Evolutionary conservation across 192 early-diverging fungal species (phyloP).

Genomic region (Coemansia sp.): DNA sequence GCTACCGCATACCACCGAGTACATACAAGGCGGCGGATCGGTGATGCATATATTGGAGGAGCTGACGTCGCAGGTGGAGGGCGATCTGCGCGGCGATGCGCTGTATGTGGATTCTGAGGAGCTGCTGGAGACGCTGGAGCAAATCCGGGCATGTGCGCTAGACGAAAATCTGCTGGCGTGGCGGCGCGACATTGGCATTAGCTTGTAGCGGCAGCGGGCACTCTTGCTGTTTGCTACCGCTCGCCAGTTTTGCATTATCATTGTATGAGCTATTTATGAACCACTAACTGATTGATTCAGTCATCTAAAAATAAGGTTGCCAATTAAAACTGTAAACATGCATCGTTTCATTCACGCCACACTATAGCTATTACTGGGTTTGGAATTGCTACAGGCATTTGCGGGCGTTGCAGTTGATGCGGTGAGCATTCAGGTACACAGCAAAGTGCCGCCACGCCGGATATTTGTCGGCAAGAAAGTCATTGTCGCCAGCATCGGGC

Average conservation of each 20-base stretch:
- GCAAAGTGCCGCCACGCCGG: conserved; percentile 64
- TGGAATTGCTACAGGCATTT: conserved; percentile 52
- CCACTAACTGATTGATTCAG: no score
- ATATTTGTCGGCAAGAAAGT: conserved; percentile 35
- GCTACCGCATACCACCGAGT: conserved; percentile 16
- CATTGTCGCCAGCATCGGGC: conserved; percentile 11
- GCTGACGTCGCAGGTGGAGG: conserved; percentile 41
- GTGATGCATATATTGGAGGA: conserved; percentile 29
- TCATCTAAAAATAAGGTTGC: no score
- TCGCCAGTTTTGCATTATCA: no score
- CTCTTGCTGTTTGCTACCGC: no score
- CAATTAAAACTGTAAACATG: no score
- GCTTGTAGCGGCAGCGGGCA: no score
- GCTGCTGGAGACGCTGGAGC: conserved; percentile 21
- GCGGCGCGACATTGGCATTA: no score
- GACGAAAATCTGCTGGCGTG: conserved; percentile 26
- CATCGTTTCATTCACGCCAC: no score
- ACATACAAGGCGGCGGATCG: conserved; percentile 34
- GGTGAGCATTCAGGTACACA: conserved; percentile 61
- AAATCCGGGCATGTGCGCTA: conserved; percentile 30
- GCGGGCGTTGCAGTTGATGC: conserved; percentile 91
- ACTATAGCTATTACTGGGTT: neutral
- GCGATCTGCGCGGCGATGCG: conserved; percentile 32
- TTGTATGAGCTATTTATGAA: no score
- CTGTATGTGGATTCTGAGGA: conserved; percentile 32